phyloP scores from a whole-genome alignment of 345 rosid genomes.

The Salix dunnii region DNA sequence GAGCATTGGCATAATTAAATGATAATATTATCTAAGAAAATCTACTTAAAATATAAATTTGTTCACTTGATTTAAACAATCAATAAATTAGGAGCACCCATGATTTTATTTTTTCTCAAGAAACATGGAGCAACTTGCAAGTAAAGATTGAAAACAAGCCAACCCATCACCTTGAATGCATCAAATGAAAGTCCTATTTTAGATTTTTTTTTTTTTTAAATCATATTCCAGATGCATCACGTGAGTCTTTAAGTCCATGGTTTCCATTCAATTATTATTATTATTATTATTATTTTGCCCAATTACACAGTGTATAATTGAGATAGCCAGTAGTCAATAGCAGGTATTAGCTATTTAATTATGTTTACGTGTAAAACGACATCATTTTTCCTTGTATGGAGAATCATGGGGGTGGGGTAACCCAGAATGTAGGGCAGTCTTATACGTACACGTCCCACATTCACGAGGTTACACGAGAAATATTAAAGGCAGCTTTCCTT shows the following conservation, averaged over 20 bases:
- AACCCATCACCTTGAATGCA: too few relatives aligned
- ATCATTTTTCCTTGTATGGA: not conserved
- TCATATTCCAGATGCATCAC: not conserved
- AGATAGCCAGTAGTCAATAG: not conserved
- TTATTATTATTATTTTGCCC: too few relatives aligned
- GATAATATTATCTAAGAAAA: too few relatives aligned
- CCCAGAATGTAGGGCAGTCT: conserved; percentile 6
- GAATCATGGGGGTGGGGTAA: conserved; percentile 1
- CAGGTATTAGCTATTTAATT: not conserved
- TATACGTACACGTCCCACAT: not conserved
- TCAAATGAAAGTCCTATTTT: too few relatives aligned
- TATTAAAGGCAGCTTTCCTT: conserved; percentile 16
- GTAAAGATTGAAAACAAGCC: too few relatives aligned
- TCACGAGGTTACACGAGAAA: conserved; percentile 28
- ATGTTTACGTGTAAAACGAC: not conserved
- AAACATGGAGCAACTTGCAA: too few relatives aligned
- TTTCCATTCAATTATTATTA: not conserved
- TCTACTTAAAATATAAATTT: too few relatives aligned
- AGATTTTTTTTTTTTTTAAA: too few relatives aligned
- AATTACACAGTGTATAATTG: not conserved
- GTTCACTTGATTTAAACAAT: too few relatives aligned
- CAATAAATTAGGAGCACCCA: too few relatives aligned
- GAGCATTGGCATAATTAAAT: too few relatives aligned
- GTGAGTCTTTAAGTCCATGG: not conserved
- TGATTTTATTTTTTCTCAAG: too few relatives aligned